Base-by-base conservation (phyloP, 2,329 filamentous ascomycete genomes). In the Alternaria atra region DNA sequence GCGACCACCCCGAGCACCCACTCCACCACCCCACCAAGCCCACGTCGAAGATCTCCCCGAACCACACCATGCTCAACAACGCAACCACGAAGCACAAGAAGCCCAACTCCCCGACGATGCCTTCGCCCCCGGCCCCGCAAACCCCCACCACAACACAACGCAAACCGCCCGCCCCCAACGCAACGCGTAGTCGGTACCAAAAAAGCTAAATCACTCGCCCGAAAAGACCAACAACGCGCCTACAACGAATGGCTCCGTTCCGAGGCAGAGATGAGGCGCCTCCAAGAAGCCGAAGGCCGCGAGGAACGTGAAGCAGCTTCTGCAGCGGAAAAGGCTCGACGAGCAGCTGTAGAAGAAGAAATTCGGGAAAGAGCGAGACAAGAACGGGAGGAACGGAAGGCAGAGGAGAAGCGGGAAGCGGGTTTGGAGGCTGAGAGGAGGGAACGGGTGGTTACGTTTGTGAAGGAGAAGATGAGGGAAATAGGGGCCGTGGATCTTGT, bases 161-260 rank as follows among this genome's bases (percentile, higher is more conserved):
- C 66, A 70, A 48, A 72, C 35, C 61, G 61, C 1, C 73, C 37
- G 52, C 66, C 7, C 2, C 71, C 69, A 5, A 68, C 69, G n/a
- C 76, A 73, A 56, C 73, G 76, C 60, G 65, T 67, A 15, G 76
- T 84, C 23, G 83, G 83, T 55, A 80, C 82, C 10, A 84, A 84
- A 64, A 84, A 84, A 66, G 82, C 82, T 2, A 83, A 82, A 55
- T 81, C 80, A 3, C 74, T 84, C 7, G 81, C 81, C 0, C 78
- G 81, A 17, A 76, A 76, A 55, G 81, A 84, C 59, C 77, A 80
- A 60, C 73, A 77, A 1, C 68, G 79, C 15, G 77, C 77, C 15
- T 85, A 85, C 68, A 78, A 84, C 67, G 84, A 85, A 64, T 85
- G 84, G 65, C 74, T 80, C 61, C 76, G 82, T 2, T 78, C 80